These are phyloP conservation scores for Tulasnella sp. DNA, from an alignment of 768 basidiomycete species.

Conservation along the genomic window DNA sequence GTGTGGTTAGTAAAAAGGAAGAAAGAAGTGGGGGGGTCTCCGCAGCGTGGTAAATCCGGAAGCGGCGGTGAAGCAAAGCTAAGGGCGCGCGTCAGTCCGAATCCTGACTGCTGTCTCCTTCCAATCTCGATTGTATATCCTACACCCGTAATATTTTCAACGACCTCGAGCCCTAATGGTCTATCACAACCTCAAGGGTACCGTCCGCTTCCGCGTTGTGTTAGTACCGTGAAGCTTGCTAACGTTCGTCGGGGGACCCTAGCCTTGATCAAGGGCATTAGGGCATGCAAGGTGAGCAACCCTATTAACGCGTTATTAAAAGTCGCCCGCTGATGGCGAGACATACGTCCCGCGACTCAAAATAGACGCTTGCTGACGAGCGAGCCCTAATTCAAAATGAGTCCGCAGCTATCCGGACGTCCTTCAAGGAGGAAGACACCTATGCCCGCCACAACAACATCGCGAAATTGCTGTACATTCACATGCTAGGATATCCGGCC, in stretches of 20 bases:
- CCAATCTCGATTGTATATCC: neutral
- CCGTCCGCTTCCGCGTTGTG: conserved; percentile 32
- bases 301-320: conserved; percentile 27
- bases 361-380: conserved; percentile 95
- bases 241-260: neutral
- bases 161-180: conserved; percentile 32
- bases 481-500: conserved; percentile 97
- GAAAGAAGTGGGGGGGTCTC: neutral
- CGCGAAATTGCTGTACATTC: conserved; percentile 96
- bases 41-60: neutral
- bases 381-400: conserved; percentile 95
- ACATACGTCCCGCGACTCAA: conserved; percentile 25
- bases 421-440: conserved; percentile 95
- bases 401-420: conserved; percentile 92
- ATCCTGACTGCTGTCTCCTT: neutral
- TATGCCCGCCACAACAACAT: conserved; percentile 95
- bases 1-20: neutral
- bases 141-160: neutral
- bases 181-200: conserved; percentile 84
- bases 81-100: neutral
- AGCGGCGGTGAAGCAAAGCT: neutral
- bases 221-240: neutral
- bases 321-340: neutral
- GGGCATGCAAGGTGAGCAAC: conserved; percentile 81
- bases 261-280: conserved; percentile 98